Conservation (phyloP, 1,139 yeast genomes). For the Wickerhamiella pararugosa region DNA sequence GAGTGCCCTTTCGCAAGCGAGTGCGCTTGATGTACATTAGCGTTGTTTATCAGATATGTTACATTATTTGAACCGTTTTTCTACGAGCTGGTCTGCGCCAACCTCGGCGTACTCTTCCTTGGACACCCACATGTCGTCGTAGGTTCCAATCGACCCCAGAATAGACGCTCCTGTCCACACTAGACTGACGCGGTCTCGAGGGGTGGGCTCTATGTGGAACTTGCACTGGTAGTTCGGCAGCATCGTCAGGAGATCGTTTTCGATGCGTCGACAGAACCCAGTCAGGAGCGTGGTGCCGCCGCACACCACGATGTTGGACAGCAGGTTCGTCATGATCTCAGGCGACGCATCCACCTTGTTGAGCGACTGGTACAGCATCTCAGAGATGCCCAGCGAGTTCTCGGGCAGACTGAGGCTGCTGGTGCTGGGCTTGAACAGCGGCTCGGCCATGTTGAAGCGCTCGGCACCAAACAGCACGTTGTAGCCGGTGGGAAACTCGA, state of each 20-base stretch:
- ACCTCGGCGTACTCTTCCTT: constrained; percentile 83
- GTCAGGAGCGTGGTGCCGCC: constrained; percentile 80
- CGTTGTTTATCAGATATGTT: too few relatives aligned
- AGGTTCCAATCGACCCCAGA: constrained; percentile 79
- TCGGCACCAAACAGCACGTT: constrained; percentile 46
- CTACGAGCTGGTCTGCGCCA: constrained; percentile 50
- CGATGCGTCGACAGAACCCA: constrained; percentile 66
- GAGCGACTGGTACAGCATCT: constrained; percentile 54
- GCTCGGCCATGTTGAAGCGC: constrained; percentile 58
- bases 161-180: constrained; percentile 96
- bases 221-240: constrained; percentile 51
- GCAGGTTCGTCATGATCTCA: constrained; percentile 72
- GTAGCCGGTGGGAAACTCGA: constrained; percentile 73
- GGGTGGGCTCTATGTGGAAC: constrained; percentile 66
- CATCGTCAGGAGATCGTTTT: constrained; percentile 50
- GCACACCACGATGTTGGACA: constrained; percentile 76
- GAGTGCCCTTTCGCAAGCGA: too few relatives aligned
- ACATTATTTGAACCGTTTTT: constrained; percentile 24
- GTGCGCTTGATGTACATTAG: too few relatives aligned
- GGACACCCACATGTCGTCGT: constrained; percentile 93
- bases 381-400: constrained; percentile 40
- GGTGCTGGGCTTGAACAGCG: constrained; percentile 43
- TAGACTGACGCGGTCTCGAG: constrained; percentile 65
- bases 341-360: constrained; percentile 25
- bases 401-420: constrained; percentile 15